Conservation (phyloP, 2,329 filamentous ascomycete genomes). For the Epichloe sylvatica region DNA sequence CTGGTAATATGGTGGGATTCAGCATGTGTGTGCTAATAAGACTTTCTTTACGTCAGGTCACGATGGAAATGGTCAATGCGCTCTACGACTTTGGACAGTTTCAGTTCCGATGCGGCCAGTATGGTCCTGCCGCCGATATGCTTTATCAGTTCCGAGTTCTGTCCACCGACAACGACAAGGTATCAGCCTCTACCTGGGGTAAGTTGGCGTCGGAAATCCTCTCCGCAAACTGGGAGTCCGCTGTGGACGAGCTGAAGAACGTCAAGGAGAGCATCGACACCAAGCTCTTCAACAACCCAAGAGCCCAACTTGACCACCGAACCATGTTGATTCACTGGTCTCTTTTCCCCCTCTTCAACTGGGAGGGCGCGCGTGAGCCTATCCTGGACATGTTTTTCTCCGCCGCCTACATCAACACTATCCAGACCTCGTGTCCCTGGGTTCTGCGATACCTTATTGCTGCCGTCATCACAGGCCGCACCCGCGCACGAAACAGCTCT, state of each 20-base stretch:
- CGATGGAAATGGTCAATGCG: conserved; percentile 86
- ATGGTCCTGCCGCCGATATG: conserved; percentile 75
- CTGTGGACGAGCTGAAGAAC: conserved; percentile 80
- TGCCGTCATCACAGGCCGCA: conserved; percentile 86
- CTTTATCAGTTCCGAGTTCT: conserved; percentile 97
- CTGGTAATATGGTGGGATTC: no score
- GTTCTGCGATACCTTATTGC: conserved; percentile 86
- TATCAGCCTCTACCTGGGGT: conserved; percentile 90
- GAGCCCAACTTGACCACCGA: conserved; percentile 89
- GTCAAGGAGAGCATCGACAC: conserved; percentile 87
- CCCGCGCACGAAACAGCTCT: conserved; percentile 64
- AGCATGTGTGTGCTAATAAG: background rate
- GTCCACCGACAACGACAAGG: conserved; percentile 97
- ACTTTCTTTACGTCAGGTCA: conserved; percentile 41
- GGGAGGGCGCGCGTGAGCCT: conserved; percentile 76
- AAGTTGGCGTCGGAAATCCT: conserved; percentile 95
- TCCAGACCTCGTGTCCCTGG: conserved; percentile 96
- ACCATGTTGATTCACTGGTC: conserved; percentile 98
- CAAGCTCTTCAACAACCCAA: conserved; percentile 88
- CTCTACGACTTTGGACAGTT: conserved; percentile 94
- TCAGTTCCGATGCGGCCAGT: conserved; percentile 95
- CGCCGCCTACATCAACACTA: conserved; percentile 96
- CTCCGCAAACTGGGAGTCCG: conserved; percentile 85
- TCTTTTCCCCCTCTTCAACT: conserved; percentile 98
- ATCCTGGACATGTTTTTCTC: conserved; percentile 96